Conservation (phyloP, 2,329 filamentous ascomycete species). For the Aspergillus oerlinghausenensis region DNA sequence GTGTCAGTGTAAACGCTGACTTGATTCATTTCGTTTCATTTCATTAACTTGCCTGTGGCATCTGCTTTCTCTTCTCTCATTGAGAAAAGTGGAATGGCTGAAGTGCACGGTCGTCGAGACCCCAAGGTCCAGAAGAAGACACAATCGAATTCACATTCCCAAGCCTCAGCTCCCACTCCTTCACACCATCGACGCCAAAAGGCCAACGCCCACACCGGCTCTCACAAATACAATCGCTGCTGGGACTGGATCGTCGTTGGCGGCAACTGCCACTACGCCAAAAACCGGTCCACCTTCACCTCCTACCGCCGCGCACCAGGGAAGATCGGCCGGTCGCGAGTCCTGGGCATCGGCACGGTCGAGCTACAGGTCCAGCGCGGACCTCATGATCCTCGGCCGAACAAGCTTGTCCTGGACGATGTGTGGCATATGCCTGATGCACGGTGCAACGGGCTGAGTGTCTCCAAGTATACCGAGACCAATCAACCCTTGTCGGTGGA, state of each 20-base stretch:
- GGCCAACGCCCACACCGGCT: background rate
- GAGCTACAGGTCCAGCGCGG: constrained; percentile 12
- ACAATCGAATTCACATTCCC: background rate
- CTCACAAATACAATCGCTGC: constrained; percentile 9
- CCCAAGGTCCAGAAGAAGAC: background rate
- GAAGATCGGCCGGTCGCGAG: constrained; percentile 11
- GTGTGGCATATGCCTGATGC: constrained; percentile 19
- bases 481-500: constrained; percentile 5
- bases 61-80: background rate
- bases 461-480: constrained; percentile 7
- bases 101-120: background rate
- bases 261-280: constrained; percentile 19
- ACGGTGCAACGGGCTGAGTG: constrained; percentile 16
- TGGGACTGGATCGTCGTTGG: constrained; percentile 17
- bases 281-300: constrained; percentile 17
- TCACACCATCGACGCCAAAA: background rate
- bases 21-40: background rate
- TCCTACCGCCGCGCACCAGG: constrained; percentile 17
- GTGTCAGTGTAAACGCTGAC: background rate
- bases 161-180: background rate
- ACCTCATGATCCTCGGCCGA: constrained; percentile 7
- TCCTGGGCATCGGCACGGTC: constrained; percentile 17
- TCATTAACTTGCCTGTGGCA: background rate
- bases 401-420: constrained; percentile 12
- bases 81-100: background rate